Conservation (phyloP, 2,329 filamentous ascomycete genomes). For the Macroventuria anomochaeta region DNA sequence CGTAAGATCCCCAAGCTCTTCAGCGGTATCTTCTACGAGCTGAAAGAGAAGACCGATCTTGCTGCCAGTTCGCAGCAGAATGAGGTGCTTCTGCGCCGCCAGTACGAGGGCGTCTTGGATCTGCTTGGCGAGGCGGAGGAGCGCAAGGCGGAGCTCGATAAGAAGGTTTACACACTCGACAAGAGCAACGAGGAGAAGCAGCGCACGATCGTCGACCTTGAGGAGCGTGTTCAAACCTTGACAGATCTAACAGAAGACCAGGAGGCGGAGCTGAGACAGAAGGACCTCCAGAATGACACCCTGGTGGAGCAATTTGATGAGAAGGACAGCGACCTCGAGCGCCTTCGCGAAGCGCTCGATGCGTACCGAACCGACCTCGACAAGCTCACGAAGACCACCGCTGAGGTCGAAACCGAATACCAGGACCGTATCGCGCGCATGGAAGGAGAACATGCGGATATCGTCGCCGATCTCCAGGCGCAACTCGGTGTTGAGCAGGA, state of each 20-base stretch:
- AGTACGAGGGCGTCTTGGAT: slow-evolving; percentile 39
- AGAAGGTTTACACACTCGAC: slow-evolving; percentile 47
- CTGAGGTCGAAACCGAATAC: slow-evolving; percentile 51
- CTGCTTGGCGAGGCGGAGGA: slow-evolving; percentile 42
- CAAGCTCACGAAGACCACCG: slow-evolving; percentile 47
- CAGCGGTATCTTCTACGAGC: slow-evolving; percentile 46
- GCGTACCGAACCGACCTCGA: slow-evolving; percentile 50
- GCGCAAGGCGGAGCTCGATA: slow-evolving; percentile 46
- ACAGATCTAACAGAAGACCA: slow-evolving; percentile 42
- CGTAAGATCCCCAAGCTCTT: slow-evolving; percentile 47
- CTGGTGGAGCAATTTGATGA: slow-evolving; percentile 41
- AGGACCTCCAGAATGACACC: slow-evolving; percentile 37
- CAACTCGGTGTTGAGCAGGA: slow-evolving; percentile 48
- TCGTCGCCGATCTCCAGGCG: slow-evolving; percentile 46
- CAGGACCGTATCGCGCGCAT: slow-evolving; percentile 45
- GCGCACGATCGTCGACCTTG: slow-evolving; percentile 47
- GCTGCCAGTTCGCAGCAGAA: slow-evolving; percentile 45
- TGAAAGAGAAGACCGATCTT: slow-evolving; percentile 38
- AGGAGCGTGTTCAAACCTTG: slow-evolving; percentile 38
- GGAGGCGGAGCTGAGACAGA: slow-evolving; percentile 42
- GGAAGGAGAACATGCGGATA: slow-evolving; percentile 48
- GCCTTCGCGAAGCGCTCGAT: slow-evolving; percentile 49
- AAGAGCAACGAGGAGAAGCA: slow-evolving; percentile 47
- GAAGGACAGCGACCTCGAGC: slow-evolving; percentile 45
- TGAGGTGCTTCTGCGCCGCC: slow-evolving; percentile 47